These are phyloP conservation scores for Fomitopsis schrenkii DNA, from an alignment of 1,284 basidiomycete species.

Conservation along the genomic window DNA sequence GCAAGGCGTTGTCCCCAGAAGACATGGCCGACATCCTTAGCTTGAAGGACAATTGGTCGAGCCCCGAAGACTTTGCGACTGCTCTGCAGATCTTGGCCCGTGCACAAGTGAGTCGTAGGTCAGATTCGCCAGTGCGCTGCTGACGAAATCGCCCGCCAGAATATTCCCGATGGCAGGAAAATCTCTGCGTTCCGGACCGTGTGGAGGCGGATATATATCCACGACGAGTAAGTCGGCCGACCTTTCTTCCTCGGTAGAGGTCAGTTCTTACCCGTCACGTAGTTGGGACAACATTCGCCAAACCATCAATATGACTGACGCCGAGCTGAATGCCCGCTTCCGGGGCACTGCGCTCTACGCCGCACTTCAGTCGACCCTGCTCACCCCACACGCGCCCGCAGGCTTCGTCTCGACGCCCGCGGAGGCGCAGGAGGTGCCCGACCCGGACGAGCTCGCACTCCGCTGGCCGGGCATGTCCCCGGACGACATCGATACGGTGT, in stretches of 20 bases:
- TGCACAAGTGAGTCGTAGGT: constrained; percentile 40
- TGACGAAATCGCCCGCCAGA: constrained; percentile 31
- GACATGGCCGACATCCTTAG: constrained; percentile 69
- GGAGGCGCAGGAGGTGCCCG: constrained; percentile 51
- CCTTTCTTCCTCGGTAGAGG: neutral
- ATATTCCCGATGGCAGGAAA: constrained; percentile 66
- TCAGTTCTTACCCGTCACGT: neutral
- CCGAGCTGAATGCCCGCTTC: constrained; percentile 63
- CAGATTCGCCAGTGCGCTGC: neutral
- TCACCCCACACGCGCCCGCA: constrained; percentile 36
- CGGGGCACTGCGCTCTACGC: constrained; percentile 66
- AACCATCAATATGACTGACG: constrained; percentile 67
- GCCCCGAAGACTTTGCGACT: constrained; percentile 58
- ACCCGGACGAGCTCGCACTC: constrained; percentile 52
- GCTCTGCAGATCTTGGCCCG: constrained; percentile 59
- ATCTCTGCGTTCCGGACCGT: constrained; percentile 67
- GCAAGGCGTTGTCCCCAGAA: constrained; percentile 63
- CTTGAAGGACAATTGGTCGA: constrained; percentile 57
- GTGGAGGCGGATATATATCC: constrained; percentile 85
- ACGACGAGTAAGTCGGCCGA: constrained; percentile 70
- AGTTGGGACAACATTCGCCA: constrained; percentile 73
- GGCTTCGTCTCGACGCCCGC: constrained; percentile 51
- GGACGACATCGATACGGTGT: constrained; percentile 56
- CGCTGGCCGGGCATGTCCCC: constrained; percentile 67
- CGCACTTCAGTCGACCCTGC: constrained; percentile 49